phyloP scores from a whole-genome alignment of 441 rosid genomes.

The Arabidopsis hybrid region DNA sequence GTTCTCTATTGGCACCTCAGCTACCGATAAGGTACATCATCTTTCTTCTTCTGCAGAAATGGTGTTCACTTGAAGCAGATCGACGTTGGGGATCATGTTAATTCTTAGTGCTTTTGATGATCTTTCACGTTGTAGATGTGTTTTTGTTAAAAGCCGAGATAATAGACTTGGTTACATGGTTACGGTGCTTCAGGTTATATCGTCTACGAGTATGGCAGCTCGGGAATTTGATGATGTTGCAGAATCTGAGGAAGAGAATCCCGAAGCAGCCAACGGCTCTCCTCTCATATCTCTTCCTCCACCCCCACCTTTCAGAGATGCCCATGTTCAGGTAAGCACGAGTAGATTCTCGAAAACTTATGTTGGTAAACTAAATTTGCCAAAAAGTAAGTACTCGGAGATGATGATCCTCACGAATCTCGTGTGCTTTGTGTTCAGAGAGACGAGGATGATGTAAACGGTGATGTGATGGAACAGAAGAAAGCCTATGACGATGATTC shows the following conservation, averaged over 20 bases:
- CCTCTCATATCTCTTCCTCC: slow-evolving; percentile 59
- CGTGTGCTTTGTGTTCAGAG: slow-evolving; percentile 38
- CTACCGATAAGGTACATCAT: slow-evolving; percentile 59
- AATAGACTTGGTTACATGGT: neutral
- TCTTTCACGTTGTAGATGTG: slow-evolving; percentile 5
- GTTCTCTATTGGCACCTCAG: slow-evolving; percentile 48
- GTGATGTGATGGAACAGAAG: slow-evolving; percentile 51
- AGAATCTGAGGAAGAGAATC: slow-evolving; percentile 59
- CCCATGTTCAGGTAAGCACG: slow-evolving; percentile 59
- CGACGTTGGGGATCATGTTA: neutral
- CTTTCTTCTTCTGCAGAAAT: slow-evolving; percentile 5
- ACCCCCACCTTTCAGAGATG: slow-evolving; percentile 45
- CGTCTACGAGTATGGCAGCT: slow-evolving; percentile 81
- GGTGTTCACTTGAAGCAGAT: neutral
- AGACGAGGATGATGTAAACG: slow-evolving; percentile 52
- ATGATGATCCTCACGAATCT: neutral
- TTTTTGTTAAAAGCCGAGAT: slow-evolving; percentile 11
- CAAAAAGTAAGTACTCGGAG: neutral
- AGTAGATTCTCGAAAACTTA: slow-evolving; percentile 6
- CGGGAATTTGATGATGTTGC: slow-evolving; percentile 57
- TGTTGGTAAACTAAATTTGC: neutral
- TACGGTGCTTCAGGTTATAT: slow-evolving; percentile 42
- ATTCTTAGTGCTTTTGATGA: neutral
- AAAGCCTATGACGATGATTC: slow-evolving; percentile 51
- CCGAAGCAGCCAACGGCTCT: slow-evolving; percentile 53